Percentiles rank a stretch among this genome's conserved stretches.
Evolutionary conservation across 768 basidiomycete species (phyloP).

Genomic region (Cyathus striatus): DNA sequence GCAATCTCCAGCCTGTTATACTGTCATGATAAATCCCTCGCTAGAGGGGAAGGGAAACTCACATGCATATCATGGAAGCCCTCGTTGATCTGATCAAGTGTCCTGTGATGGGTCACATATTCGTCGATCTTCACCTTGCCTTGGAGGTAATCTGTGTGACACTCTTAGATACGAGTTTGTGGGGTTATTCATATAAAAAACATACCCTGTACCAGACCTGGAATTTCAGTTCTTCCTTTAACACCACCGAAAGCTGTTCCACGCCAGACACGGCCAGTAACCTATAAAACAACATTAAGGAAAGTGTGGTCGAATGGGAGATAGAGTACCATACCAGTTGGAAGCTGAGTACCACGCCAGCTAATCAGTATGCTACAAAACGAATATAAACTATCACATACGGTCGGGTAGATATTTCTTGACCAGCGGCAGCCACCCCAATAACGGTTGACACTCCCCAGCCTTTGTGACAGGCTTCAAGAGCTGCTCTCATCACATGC

Average conservation of each 20-base stretch:
- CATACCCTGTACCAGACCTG: slow-evolving; percentile 85
- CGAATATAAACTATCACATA: too few species aligned
- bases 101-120: slow-evolving; percentile 87
- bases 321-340: slow-evolving; percentile 37
- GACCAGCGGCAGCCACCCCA: slow-evolving; percentile 94
- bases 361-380: background rate
- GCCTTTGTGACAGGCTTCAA: slow-evolving; percentile 99
- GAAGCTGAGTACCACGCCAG: slow-evolving; percentile 29
- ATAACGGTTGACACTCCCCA: slow-evolving; percentile 98
- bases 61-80: slow-evolving; percentile 98
- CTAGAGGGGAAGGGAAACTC: slow-evolving; percentile 25
- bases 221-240: slow-evolving; percentile 94
- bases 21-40: background rate
- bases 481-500: slow-evolving; percentile 88
- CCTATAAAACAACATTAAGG: slow-evolving; percentile 18
- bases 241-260: slow-evolving; percentile 97
- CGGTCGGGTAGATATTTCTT: slow-evolving; percentile 91
- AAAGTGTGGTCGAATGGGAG: too few species aligned
- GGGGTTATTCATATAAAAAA: background rate
- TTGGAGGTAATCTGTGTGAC: slow-evolving; percentile 63
- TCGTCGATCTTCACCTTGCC: slow-evolving; percentile 90
- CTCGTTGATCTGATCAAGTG: slow-evolving; percentile 70
- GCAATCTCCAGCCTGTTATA: slow-evolving; percentile 66
- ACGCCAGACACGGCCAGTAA: slow-evolving; percentile 92
- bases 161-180: background rate